Base-by-base conservation (phyloP, 345 rosid species). In the Salix suchowensis region DNA sequence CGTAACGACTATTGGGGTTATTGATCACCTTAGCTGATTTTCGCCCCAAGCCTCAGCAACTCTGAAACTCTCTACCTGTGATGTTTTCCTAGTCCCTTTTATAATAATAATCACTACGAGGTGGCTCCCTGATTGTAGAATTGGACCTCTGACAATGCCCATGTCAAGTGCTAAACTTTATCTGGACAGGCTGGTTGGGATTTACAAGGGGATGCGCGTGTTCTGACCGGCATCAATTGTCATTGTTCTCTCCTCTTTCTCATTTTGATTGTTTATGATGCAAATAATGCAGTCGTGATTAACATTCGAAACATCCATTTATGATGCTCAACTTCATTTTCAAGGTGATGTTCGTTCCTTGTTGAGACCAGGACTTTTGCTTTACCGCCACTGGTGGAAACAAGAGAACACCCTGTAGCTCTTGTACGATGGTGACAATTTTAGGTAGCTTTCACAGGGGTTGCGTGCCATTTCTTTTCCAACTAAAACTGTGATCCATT, bases 1-100 rank as follows among this genome's bases (percentile, higher is more conserved):
- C 91, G 99, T 72, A 93, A 93, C 15, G 99, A 94, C 84, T 54
- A 92, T 78, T 96, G 95, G 97, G 98, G 99, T 67, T 93, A 91
- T 67, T 82, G 78, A 81, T 67, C 39, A 52, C n/a, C 34, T 21
- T 65, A 36, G 44, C 61, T 36, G 23, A 9, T 52, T 68, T 24
- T 52, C 54, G 16, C 73, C 26, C 39, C 67, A 12, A 66, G 69
- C 36, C 26, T 8, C 65, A 42, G 28, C 75, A 26, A 40, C 18
- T 26, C 19, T 52, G 67, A 39, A 26, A 67, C 58, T 39, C 46
- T 67, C 42, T 55, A 54, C 73, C 40, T 32, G 62, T 34, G 65
- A 4, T 65, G 28, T 52, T 54, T 39, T 39, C 28, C 52, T 13
- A 18, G 39, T 73, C 40, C 68, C n/a, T 26, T 75, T 37, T 18